These are phyloP conservation scores for Schizochytrium sp. DNA, from an alignment of 108 stramenopile genomes.

Conservation along the genomic window DNA sequence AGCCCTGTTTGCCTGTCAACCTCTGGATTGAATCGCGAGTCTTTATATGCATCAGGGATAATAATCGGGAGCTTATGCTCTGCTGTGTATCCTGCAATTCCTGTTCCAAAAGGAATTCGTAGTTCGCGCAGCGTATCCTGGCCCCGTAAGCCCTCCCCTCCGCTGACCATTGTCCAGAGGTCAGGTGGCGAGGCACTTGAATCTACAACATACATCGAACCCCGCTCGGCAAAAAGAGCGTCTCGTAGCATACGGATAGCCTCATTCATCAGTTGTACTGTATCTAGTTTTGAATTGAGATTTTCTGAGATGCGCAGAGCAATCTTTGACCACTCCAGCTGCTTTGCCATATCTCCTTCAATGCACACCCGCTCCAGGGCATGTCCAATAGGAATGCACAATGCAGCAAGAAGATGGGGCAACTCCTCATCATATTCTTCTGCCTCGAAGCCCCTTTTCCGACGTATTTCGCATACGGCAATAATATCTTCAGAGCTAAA, in stretches of 20 bases:
- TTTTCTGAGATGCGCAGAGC: neutral
- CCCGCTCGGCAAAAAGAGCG: slow-evolving; percentile 10
- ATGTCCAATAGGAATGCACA: neutral
- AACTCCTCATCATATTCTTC: neutral
- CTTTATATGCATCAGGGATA: slow-evolving; percentile 15
- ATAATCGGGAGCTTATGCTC: neutral
- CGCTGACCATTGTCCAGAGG: slow-evolving; percentile 5
- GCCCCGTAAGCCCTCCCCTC: neutral
- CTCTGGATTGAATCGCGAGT: slow-evolving; percentile 46
- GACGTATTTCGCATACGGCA: neutral
- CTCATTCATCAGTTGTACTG: neutral
- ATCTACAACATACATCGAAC: slow-evolving; percentile 11
- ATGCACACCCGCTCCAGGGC: neutral
- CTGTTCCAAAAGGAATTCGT: slow-evolving; percentile 6
- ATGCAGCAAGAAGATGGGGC: neutral
- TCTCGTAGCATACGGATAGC: neutral
- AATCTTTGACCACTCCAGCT: neutral
- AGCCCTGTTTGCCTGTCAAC: neutral
- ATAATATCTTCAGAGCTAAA: neutral
- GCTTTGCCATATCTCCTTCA: neutral
- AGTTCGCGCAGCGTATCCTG: slow-evolving; percentile 2
- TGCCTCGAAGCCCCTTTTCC: neutral
- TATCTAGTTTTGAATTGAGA: slow-evolving; percentile 20
- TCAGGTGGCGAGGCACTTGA: neutral
- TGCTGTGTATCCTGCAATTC: neutral